A percentile compares a stretch with the other conserved stretches of the same genome.
These are phyloP conservation scores for Debaryomyces nepalensis DNA, from an alignment of 1,139 yeast genomes.

Conservation along the genomic window DNA sequence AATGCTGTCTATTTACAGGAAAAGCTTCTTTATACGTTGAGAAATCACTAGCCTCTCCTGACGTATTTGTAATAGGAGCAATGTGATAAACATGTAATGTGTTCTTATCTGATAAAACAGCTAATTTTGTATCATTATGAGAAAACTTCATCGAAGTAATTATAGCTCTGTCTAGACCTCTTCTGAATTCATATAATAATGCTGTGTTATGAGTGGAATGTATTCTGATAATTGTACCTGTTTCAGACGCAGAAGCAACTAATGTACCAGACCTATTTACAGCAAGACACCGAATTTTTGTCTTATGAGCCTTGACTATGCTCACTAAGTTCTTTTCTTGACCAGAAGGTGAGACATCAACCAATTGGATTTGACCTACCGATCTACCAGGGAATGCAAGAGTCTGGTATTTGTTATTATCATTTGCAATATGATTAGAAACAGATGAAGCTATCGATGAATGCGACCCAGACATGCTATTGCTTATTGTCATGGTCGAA, in stretches of 20 bases:
- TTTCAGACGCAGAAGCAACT: constrained; percentile 85
- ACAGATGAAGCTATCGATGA: constrained; percentile 18
- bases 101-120: constrained; percentile 85
- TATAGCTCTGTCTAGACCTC: constrained; percentile 85
- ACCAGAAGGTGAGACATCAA: constrained; percentile 66
- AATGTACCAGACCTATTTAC: constrained; percentile 74
- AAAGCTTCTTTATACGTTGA: constrained; percentile 6
- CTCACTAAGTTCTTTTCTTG: constrained; percentile 66
- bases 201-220: constrained; percentile 79
- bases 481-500: constrained; percentile 16
- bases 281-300: constrained; percentile 67
- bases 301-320: constrained; percentile 83
- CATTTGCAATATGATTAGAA: constrained; percentile 22
- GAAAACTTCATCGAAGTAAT: constrained; percentile 85
- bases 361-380: constrained; percentile 78
- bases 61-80: not conserved
- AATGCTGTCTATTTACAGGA: constrained; percentile 63
- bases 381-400: constrained; percentile 76
- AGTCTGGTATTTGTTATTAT: constrained; percentile 41
- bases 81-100: constrained; percentile 84
- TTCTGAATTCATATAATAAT: constrained; percentile 75
- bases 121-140: constrained; percentile 73
- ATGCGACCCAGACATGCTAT: constrained; percentile 21
- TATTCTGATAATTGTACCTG: constrained; percentile 84
- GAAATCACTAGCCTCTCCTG: constrained; percentile 1